phyloP scores from a whole-genome alignment of 2,329 filamentous ascomycete species.

The Alternaria panax region DNA sequence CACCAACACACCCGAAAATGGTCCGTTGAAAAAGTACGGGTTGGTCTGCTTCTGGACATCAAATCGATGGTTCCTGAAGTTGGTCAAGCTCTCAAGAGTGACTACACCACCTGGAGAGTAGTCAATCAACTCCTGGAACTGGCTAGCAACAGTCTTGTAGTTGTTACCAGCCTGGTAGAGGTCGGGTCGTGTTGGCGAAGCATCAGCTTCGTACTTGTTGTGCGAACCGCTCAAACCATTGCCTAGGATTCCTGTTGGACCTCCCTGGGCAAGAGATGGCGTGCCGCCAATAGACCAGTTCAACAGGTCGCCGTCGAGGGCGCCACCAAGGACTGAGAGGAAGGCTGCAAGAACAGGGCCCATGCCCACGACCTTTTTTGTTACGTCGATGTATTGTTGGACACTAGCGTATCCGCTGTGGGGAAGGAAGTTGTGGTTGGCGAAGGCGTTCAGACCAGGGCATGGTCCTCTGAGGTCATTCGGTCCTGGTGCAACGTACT shows the following conservation, averaged over 20 bases:
- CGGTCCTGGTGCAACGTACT: conserved; percentile 34
- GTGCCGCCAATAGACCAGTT: conserved; percentile 34
- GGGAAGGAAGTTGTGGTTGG: conserved; percentile 35
- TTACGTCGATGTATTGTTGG: conserved; percentile 31
- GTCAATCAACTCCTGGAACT: conserved; percentile 33
- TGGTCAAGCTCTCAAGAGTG: conserved; percentile 29
- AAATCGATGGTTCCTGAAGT: conserved; percentile 29
- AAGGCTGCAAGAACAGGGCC: conserved; percentile 21
- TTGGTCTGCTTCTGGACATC: conserved; percentile 28
- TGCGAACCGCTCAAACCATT: conserved; percentile 32
- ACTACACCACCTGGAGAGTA: conserved; percentile 30
- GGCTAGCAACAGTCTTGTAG: conserved; percentile 26
- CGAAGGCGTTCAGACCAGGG: conserved; percentile 35
- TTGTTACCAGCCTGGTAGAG: conserved; percentile 34
- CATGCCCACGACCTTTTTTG: conserved; percentile 32
- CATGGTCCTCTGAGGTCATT: conserved; percentile 35
- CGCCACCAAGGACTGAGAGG: conserved; percentile 27
- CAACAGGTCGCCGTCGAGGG: conserved; percentile 29
- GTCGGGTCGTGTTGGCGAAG: conserved; percentile 32
- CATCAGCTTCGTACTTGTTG: conserved; percentile 37
- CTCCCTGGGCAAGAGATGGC: conserved; percentile 28
- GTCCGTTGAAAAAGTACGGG: conserved; percentile 34
- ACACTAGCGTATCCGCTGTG: conserved; percentile 32
- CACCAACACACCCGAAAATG: conserved; percentile 31
- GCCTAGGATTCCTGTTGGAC: conserved; percentile 24